Base-by-base conservation (phyloP, 129 eudicot genomes). In the Flaveria linearis region DNA sequence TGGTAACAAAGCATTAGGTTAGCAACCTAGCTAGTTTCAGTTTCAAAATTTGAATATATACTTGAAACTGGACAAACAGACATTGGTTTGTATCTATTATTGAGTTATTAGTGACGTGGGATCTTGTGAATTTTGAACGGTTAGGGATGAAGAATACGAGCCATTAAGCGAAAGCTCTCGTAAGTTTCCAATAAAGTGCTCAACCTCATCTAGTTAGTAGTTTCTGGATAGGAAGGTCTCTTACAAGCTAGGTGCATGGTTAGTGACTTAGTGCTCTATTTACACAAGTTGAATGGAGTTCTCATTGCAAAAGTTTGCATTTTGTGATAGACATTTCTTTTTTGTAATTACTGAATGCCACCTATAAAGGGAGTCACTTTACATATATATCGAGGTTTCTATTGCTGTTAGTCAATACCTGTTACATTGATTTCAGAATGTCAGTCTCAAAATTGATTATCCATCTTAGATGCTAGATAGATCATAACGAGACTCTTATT, bases 361-460 rank as follows among this genome's bases (percentile, higher is more conserved):
- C 17, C 67, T 23, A 10, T 23, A 58, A 22, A 4, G 9, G 39
- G 41, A 25, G 12, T 61, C 42, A 61, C 42, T 25, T 61, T 23
- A 61, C 67, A 61, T 61, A n/a, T n/a, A n/a, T n/a, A n/a, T n/a
- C n/a, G n/a, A n/a, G n/a, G n/a, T n/a, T n/a, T n/a, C n/a, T n/a
- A 11, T 61, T 61, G 42, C 17, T 60, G 26, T 61, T 61, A 61
- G 1, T 61, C 41, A 25, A 26, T 23, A 13, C 67, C 3, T 61
- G 41, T 57, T 4, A 9, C 2, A 57, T 57, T 57, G 64, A 57
- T 57, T 57, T 57, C 12, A 30, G 64, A 22, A 22, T 57, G 33
- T 57, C 33, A 57, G 64, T 57, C 33, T 57, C 64, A 57, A 14
- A 57, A 57, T 12, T 57, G 64, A 57, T 50, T 14, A 22, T 57